Conservation (phyloP, 1,284 basidiomycete genomes). For the Sporisorium reilianum region DNA sequence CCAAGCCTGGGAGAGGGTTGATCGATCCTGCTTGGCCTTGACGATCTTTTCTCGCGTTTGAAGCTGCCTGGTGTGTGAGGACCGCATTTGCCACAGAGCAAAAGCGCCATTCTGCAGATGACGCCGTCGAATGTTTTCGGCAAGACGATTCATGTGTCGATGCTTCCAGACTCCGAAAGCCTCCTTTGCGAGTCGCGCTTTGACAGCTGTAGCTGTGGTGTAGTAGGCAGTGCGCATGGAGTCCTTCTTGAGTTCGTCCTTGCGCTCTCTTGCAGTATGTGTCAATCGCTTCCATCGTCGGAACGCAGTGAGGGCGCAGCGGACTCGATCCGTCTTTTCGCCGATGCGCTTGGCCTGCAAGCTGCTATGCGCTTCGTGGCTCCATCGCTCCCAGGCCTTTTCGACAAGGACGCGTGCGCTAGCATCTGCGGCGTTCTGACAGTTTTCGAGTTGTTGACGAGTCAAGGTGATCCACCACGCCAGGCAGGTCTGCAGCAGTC, state of each 20-base stretch:
- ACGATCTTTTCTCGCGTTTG: constrained; percentile 18
- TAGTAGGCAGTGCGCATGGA: constrained; percentile 46
- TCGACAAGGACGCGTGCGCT: constrained; percentile 24
- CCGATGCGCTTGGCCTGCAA: constrained; percentile 10
- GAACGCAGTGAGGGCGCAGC: constrained; percentile 50
- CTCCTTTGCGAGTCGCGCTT: constrained; percentile 11
- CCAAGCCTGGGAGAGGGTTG: constrained; percentile 15
- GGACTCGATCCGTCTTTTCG: constrained; percentile 39
- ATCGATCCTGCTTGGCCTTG: constrained; percentile 9
- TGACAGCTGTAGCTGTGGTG: constrained; percentile 10
- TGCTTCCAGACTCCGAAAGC: constrained; percentile 29
- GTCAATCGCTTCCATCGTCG: constrained; percentile 36
- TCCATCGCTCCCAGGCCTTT: constrained; percentile 43
- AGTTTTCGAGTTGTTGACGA: constrained; percentile 21
- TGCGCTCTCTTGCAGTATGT: constrained; percentile 15
- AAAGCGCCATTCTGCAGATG: constrained; percentile 50
- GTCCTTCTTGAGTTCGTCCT: constrained; percentile 35
- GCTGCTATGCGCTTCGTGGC: neutral
- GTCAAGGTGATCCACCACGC: constrained; percentile 53
- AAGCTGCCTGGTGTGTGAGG: constrained; percentile 23
- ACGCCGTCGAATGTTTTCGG: constrained; percentile 27
- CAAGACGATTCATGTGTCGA: constrained; percentile 9
- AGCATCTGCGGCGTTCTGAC: constrained; percentile 27
- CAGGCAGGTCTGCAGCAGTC: constrained; percentile 28
- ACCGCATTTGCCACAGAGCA: constrained; percentile 47